Percentiles rank a stretch among this genome's conserved stretches.
Evolutionary conservation across 1,284 basidiomycete genomes (phyloP).

Genomic region (Leccinum laetum): DNA sequence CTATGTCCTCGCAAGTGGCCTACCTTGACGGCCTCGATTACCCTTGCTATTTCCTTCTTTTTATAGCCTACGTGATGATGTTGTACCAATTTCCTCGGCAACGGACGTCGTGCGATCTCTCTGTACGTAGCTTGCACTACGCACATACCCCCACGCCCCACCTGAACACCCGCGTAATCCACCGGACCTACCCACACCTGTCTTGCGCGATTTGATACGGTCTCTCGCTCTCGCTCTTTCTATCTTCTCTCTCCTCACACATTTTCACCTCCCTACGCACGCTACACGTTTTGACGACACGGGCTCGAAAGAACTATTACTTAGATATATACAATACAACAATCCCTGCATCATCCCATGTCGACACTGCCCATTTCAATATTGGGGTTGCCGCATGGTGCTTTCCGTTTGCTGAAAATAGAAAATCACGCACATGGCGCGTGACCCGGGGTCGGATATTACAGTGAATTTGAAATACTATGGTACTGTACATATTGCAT

Average conservation of each 20-base stretch:
- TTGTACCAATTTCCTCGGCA: conserved; percentile 11
- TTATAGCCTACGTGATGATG: background rate
- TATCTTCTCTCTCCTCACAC: background rate
- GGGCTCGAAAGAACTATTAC: background rate
- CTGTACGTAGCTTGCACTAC: background rate
- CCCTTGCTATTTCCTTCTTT: background rate
- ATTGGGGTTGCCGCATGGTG: background rate
- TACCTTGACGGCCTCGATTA: background rate
- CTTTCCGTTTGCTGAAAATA: background rate
- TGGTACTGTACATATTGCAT: background rate
- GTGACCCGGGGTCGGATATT: background rate
- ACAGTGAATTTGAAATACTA: background rate
- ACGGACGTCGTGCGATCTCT: conserved; percentile 3
- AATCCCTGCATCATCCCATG: background rate
- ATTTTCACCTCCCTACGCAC: background rate
- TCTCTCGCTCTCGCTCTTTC: background rate
- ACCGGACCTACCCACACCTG: background rate
- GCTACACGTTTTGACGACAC: background rate
- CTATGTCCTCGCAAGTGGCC: background rate
- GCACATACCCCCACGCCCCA: background rate
- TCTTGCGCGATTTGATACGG: conserved; percentile 1
- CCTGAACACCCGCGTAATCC: background rate
- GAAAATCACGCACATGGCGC: background rate
- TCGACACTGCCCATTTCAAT: background rate
- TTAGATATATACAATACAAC: background rate